A percentile compares a stretch with the other conserved stretches of the same genome.
These are phyloP conservation scores for Wallemia mellicola DNA, from an alignment of 1,284 basidiomycete genomes.

Conservation along the genomic window DNA sequence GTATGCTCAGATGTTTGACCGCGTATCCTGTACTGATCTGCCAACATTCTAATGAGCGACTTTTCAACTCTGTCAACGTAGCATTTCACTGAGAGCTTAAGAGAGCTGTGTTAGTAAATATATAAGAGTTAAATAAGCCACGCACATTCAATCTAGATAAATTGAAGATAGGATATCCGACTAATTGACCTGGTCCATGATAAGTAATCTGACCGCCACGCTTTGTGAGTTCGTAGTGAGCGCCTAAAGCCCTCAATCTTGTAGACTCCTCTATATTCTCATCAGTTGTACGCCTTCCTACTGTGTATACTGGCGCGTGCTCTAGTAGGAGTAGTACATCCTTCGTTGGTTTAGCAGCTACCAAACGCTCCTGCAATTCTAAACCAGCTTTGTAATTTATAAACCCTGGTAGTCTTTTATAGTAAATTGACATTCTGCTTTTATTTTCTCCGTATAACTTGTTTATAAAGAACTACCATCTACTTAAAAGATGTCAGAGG, in stretches of 20 bases:
- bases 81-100: conserved; percentile 21
- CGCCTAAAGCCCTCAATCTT: conserved; percentile 41
- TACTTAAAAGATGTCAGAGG: neutral
- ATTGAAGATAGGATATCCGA: conserved; percentile 82
- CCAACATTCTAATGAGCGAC: conserved; percentile 28
- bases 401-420: neutral
- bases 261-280: conserved; percentile 14
- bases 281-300: conserved; percentile 33
- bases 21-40: conserved; percentile 25
- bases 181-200: conserved; percentile 89
- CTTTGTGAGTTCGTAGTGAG: conserved; percentile 53
- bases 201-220: conserved; percentile 86
- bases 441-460: neutral
- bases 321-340: conserved; percentile 26
- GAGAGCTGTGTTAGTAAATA: neutral
- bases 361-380: neutral
- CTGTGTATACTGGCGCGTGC: conserved; percentile 80
- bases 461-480: neutral
- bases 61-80: conserved; percentile 43
- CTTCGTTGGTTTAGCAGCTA: conserved; percentile 11
- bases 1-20: conserved; percentile 33
- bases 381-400: neutral
- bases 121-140: neutral
- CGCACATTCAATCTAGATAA: conserved; percentile 29
- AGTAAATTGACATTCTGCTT: neutral